Conservation (phyloP, 352 stramenopile species). For the Phytophthora idaei region DNA sequence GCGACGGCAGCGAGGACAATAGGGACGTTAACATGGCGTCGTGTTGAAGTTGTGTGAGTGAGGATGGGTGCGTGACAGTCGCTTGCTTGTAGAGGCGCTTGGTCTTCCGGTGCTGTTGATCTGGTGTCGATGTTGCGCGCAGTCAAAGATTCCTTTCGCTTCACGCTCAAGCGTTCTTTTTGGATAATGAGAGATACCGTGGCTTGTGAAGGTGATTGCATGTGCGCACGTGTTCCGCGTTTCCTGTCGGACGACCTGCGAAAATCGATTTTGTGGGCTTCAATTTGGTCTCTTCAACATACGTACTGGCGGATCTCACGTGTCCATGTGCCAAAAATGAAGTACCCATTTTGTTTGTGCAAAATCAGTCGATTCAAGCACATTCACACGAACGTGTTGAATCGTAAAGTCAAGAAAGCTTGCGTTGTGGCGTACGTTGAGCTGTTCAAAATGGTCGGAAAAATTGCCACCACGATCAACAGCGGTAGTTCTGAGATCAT, state of each 20-base stretch:
- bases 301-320: constrained; percentile 4
- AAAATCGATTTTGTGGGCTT: not conserved
- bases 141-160: not conserved
- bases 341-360: not conserved
- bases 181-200: constrained; percentile 12
- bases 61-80: constrained; percentile 1
- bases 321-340: constrained; percentile 1
- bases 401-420: no score
- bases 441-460: no score
- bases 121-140: not conserved
- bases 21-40: constrained; percentile 27
- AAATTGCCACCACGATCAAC: no score
- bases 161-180: constrained; percentile 3
- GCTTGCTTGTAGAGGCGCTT: not conserved
- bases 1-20: constrained; percentile 38
- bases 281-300: constrained; percentile 17
- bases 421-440: no score
- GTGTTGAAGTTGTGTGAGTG: constrained; percentile 23
- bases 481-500: no score
- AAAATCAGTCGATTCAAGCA: no score
- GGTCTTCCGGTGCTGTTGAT: constrained; percentile 5
- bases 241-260: not conserved
- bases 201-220: not conserved
- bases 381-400: no score
- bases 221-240: not conserved